Percentiles rank a stretch among this genome's conserved stretches.
These are phyloP conservation scores for Verticillium klebahnii DNA, from an alignment of 2,329 filamentous ascomycete species.

Conservation along the genomic window DNA sequence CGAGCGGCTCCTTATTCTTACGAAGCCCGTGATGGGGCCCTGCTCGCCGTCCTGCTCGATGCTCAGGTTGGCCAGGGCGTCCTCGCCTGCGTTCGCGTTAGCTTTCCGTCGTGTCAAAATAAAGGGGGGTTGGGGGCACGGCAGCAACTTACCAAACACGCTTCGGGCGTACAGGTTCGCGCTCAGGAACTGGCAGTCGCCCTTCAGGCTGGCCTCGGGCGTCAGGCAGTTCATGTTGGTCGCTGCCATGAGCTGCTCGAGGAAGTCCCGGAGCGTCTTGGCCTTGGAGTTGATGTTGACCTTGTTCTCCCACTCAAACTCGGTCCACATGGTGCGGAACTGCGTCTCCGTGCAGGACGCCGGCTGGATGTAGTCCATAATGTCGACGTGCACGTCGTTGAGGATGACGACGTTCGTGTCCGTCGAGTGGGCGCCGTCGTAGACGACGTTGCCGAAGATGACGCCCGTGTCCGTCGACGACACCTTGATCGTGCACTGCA, in stretches of 20 bases:
- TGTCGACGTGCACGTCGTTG: slow-evolving; percentile 96
- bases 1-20: slow-evolving; percentile 93
- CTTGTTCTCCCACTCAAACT: slow-evolving; percentile 99
- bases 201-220: slow-evolving; percentile 91
- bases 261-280: slow-evolving; percentile 84
- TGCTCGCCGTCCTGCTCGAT: slow-evolving; percentile 97
- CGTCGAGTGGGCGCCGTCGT: slow-evolving; percentile 86
- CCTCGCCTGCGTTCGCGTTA: slow-evolving; percentile 67
- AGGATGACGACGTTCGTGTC: slow-evolving; percentile 97
- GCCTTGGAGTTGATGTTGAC: slow-evolving; percentile 99
- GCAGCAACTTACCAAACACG: slow-evolving; percentile 80
- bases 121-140: neutral
- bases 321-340: slow-evolving; percentile 99
- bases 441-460: slow-evolving; percentile 98
- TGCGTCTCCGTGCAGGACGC: slow-evolving; percentile 95
- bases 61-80: slow-evolving; percentile 92
- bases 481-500: slow-evolving; percentile 98
- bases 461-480: slow-evolving; percentile 97
- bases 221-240: slow-evolving; percentile 99
- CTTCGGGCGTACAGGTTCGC: slow-evolving; percentile 95
- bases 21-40: slow-evolving; percentile 93
- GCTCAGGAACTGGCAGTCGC: slow-evolving; percentile 96
- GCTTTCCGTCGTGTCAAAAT: slow-evolving; percentile 4
- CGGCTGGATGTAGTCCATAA: slow-evolving; percentile 99
- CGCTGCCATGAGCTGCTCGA: slow-evolving; percentile 91